Percentiles rank a stretch among this genome's conserved stretches.
phyloP scores from a whole-genome alignment of 2,329 filamentous ascomycete genomes.

The Claviceps citrina region DNA sequence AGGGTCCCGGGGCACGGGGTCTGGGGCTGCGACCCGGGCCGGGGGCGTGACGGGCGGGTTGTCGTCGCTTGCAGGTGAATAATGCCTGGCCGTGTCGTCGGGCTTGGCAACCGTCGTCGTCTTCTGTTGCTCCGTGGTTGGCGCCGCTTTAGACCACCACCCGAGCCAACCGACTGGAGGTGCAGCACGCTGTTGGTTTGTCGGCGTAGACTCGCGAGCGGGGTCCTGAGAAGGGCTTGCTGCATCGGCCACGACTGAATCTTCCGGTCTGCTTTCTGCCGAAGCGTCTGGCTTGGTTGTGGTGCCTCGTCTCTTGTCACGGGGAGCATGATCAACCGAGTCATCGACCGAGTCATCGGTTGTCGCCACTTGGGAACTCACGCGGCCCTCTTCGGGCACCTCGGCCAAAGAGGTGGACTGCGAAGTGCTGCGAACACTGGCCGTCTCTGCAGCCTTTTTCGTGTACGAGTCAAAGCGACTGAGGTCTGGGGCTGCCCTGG shows the following conservation, averaged over 20 bases:
- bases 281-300: slow-evolving; percentile 3
- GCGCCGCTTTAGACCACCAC: slow-evolving; percentile 29
- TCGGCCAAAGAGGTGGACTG: slow-evolving; percentile 12
- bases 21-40: slow-evolving; percentile 8
- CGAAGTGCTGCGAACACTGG: slow-evolving; percentile 16
- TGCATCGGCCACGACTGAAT: neutral
- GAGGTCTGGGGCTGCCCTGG: slow-evolving; percentile 31
- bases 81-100: slow-evolving; percentile 6
- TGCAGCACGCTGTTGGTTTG: slow-evolving; percentile 6
- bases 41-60: slow-evolving; percentile 12
- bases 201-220: neutral
- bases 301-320: slow-evolving; percentile 1
- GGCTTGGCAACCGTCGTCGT: slow-evolving; percentile 3
- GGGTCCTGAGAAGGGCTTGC: neutral
- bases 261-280: neutral
- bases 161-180: slow-evolving; percentile 38
- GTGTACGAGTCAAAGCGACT: slow-evolving; percentile 29
- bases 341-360: neutral
- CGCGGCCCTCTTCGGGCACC: slow-evolving; percentile 13
- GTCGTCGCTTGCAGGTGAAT: slow-evolving; percentile 7
- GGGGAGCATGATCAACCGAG: neutral
- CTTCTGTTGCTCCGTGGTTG: slow-evolving; percentile 10
- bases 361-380: slow-evolving; percentile 1
- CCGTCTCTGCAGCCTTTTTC: slow-evolving; percentile 21
- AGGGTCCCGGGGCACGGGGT: slow-evolving; percentile 8